Percentiles rank a stretch among this genome's conserved stretches.
These are phyloP conservation scores for Metschnikowia vanudenii DNA, from an alignment of 805 yeast species.

Conservation along the genomic window DNA sequence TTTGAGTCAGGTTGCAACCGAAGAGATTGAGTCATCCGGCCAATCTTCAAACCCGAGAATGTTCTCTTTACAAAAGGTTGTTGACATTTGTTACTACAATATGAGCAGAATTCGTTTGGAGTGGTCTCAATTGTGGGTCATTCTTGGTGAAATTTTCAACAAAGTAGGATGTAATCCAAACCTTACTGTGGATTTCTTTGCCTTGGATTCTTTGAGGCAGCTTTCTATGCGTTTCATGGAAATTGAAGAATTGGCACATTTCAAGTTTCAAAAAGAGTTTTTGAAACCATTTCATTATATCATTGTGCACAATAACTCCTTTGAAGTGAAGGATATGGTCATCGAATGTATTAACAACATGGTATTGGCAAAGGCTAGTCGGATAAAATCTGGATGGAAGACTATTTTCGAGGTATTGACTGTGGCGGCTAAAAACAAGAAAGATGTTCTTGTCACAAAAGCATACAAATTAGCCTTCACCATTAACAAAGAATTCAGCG, in stretches of 20 bases:
- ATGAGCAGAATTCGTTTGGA: conserved; percentile 95
- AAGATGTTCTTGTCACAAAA: conserved; percentile 58
- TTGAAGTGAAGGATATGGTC: conserved; percentile 82
- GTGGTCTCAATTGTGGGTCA: conserved; percentile 94
- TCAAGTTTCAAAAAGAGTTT: conserved; percentile 93
- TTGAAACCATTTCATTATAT: conserved; percentile 86
- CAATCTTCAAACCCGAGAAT: conserved; percentile 81
- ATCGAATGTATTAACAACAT: conserved; percentile 86
- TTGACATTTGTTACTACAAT: conserved; percentile 95
- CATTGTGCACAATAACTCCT: conserved; percentile 61
- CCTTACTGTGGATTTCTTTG: conserved; percentile 77
- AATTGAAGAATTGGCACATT: conserved; percentile 90
- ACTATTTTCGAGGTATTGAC: conserved; percentile 79
- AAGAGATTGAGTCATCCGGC: conserved; percentile 88
- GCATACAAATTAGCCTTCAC: conserved; percentile 62
- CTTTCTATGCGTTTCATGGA: conserved; percentile 88
- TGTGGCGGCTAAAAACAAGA: conserved; percentile 62
- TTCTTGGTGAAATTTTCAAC: conserved; percentile 87
- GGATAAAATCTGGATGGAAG: conserved; percentile 92
- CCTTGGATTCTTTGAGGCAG: conserved; percentile 91
- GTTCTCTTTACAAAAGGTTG: conserved; percentile 91
- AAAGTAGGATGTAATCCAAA: conserved; percentile 80
- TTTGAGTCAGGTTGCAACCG: conserved; percentile 78
- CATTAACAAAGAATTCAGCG: conserved; percentile 61
- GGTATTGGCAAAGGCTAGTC: conserved; percentile 68